Evolutionary conservation across 805 yeast species (phyloP).

Genomic region (Ogataea wickerhamii): DNA sequence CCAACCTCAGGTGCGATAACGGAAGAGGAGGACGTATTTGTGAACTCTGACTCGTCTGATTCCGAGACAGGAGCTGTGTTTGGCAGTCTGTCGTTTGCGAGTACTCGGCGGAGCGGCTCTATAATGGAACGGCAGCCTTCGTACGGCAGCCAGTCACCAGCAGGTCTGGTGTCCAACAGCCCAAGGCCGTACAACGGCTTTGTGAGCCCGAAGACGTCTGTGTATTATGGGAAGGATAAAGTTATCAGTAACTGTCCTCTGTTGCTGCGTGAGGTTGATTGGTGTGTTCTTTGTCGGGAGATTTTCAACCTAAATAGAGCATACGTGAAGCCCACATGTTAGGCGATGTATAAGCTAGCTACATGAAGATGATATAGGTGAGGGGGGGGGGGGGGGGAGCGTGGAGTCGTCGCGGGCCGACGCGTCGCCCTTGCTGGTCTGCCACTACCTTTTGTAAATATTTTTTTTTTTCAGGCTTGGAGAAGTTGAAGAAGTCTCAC

Average conservation of each 20-base stretch:
- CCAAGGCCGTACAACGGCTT: conserved; percentile 6
- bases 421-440: too few relatives aligned
- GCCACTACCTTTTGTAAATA: too few relatives aligned
- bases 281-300: conserved; percentile 85
- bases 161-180: neutral
- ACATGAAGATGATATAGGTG: too few relatives aligned
- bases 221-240: conserved; percentile 23
- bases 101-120: neutral
- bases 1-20: conserved; percentile 13
- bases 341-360: too few relatives aligned
- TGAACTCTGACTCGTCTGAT: conserved; percentile 17
- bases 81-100: neutral
- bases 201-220: conserved; percentile 13
- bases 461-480: too few relatives aligned
- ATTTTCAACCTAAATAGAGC: conserved; percentile 73
- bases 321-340: conserved; percentile 40
- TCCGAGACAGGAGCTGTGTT: conserved; percentile 1
- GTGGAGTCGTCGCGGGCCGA: too few relatives aligned
- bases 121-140: neutral
- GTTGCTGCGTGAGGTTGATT: conserved; percentile 67
- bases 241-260: conserved; percentile 31
- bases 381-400: too few relatives aligned
- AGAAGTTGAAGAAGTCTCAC: too few relatives aligned
- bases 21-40: conserved; percentile 20
- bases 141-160: neutral